Conservation (phyloP, 257 asterid genomes). For the Lavandula angustifolia region DNA sequence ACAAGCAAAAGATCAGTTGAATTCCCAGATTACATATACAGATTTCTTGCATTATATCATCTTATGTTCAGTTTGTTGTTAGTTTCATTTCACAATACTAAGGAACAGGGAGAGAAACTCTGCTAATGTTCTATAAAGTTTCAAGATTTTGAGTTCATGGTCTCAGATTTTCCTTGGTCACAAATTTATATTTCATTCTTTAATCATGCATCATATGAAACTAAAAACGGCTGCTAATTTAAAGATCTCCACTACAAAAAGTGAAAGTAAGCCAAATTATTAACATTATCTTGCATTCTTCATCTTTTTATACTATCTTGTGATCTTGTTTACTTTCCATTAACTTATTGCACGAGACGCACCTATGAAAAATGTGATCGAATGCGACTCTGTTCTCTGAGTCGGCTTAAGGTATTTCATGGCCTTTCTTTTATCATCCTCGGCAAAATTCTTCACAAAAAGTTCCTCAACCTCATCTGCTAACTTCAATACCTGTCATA, state of each 20-base stretch:
- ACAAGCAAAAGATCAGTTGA: conserved; percentile 16
- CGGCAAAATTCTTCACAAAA: conserved; percentile 72
- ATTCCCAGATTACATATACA: conserved; percentile 6
- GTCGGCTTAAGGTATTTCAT: conserved; percentile 90
- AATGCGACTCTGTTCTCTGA: conserved; percentile 72
- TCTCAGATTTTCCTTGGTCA: conserved; percentile 33
- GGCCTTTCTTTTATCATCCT: conserved; percentile 74
- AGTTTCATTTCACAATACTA: background rate
- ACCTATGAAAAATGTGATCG: conserved; percentile 82
- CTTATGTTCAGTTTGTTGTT: background rate
- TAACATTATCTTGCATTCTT: conserved; percentile 35
- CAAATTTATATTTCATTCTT: conserved; percentile 7
- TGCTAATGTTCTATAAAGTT: background rate
- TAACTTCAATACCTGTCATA: conserved; percentile 63
- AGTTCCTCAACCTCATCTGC: conserved; percentile 87
- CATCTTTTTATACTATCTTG: background rate
- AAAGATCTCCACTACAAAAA: conserved; percentile 29
- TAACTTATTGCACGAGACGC: conserved; percentile 35
- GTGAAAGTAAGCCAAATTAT: conserved; percentile 21
- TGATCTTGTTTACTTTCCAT: conserved; percentile 5
- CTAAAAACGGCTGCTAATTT: conserved; percentile 12
- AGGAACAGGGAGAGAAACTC: background rate
- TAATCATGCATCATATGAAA: background rate
- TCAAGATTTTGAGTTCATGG: conserved; percentile 31
- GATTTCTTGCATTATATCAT: conserved; percentile 4